Conservation (phyloP, 2,329 filamentous ascomycete species). For the Xylaria sp. region DNA sequence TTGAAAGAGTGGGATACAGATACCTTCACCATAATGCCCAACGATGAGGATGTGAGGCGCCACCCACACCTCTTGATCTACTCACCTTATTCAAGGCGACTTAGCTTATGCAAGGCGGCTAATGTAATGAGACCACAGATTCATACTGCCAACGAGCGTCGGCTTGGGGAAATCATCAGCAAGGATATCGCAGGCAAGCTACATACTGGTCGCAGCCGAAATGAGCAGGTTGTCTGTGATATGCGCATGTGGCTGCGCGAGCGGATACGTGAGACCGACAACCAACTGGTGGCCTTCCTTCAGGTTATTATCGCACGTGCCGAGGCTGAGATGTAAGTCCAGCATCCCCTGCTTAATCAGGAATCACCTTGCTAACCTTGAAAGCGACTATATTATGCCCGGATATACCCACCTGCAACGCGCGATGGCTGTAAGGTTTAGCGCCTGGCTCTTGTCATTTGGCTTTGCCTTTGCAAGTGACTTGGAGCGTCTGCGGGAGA, state of each 20-base stretch:
- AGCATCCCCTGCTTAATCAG: slow-evolving; percentile 33
- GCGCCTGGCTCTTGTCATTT: background rate
- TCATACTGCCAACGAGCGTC: slow-evolving; percentile 46
- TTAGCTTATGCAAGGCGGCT: slow-evolving; percentile 14
- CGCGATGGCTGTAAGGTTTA: background rate
- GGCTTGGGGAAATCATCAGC: slow-evolving; percentile 82
- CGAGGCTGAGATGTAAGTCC: slow-evolving; percentile 6
- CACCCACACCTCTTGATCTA: slow-evolving; percentile 7
- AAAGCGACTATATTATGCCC: slow-evolving; percentile 41
- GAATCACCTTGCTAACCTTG: slow-evolving; percentile 78
- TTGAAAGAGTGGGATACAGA: slow-evolving; percentile 58
- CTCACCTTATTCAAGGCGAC: background rate
- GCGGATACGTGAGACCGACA: slow-evolving; percentile 72
- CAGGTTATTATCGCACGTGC: background rate
- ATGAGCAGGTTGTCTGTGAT: slow-evolving; percentile 89
- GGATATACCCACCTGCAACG: slow-evolving; percentile 1
- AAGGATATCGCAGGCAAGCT: slow-evolving; percentile 86
- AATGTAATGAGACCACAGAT: slow-evolving; percentile 42
- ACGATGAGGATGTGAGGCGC: slow-evolving; percentile 54
- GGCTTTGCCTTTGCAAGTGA: background rate
- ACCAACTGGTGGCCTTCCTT: slow-evolving; percentile 65
- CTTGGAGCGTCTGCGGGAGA: slow-evolving; percentile 57
- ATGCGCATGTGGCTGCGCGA: slow-evolving; percentile 90
- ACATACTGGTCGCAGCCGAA: slow-evolving; percentile 85
- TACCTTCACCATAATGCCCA: slow-evolving; percentile 57